These are phyloP conservation scores for Alnus rubra DNA, from an alignment of 306 rosid genomes.

Conservation along the genomic window DNA sequence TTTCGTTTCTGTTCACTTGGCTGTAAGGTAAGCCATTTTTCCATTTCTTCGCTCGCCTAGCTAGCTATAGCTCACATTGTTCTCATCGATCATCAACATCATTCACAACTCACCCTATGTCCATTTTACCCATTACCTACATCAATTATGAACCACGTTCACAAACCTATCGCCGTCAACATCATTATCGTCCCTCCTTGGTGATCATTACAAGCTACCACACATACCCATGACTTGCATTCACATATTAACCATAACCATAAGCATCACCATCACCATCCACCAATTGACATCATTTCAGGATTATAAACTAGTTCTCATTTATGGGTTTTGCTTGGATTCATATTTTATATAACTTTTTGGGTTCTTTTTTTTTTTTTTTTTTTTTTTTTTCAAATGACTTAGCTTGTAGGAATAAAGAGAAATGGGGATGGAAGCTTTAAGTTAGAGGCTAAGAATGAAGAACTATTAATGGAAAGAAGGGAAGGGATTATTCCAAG, in stretches of 20 bases:
- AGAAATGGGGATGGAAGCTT: slow-evolving; percentile 80
- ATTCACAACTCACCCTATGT: slow-evolving; percentile 46
- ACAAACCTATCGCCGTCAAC: slow-evolving; percentile 43
- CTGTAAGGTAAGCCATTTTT: slow-evolving; percentile 71
- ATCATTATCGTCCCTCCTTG: slow-evolving; percentile 15
- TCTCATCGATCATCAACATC: slow-evolving; percentile 37
- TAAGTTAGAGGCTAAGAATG: slow-evolving; percentile 54
- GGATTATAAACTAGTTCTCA: neutral
- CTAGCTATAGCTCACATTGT: neutral
- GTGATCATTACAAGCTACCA: slow-evolving; percentile 22
- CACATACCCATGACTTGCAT: too few relatives aligned
- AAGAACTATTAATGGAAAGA: slow-evolving; percentile 42
- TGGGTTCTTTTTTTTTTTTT: too few relatives aligned
- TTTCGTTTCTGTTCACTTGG: slow-evolving; percentile 93
- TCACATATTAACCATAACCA: neutral
- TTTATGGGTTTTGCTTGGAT: slow-evolving; percentile 16
- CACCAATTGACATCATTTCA: too few relatives aligned
- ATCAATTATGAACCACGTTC: slow-evolving; percentile 64
- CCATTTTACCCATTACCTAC: slow-evolving; percentile 55
- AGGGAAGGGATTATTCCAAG: slow-evolving; percentile 41
- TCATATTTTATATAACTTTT: neutral
- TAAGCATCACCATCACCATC: neutral
- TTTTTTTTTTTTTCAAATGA: slow-evolving; percentile 15
- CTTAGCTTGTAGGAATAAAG: slow-evolving; percentile 77
- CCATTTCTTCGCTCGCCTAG: neutral